Conservation (phyloP, 257 asterid species). For the Leonotis leonurus region DNA sequence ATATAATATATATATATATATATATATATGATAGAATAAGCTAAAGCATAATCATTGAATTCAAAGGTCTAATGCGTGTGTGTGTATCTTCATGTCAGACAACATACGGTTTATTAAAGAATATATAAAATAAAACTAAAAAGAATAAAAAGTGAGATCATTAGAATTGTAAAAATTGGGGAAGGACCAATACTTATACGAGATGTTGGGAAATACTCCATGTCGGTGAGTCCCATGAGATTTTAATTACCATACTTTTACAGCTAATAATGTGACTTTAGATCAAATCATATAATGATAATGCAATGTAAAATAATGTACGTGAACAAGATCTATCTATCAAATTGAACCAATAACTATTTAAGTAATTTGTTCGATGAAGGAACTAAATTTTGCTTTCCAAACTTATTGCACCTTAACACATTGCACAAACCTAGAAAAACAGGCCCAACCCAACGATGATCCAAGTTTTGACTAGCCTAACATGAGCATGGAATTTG, state of each 20-base stretch:
- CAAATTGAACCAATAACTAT: background rate
- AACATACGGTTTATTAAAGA: too few relatives aligned
- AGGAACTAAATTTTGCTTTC: background rate
- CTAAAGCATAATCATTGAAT: slow-evolving; percentile 20
- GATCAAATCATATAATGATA: slow-evolving; percentile 14
- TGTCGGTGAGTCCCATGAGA: slow-evolving; percentile 19
- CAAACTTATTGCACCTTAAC: slow-evolving; percentile 8
- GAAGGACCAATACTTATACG: too few relatives aligned
- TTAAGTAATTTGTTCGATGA: background rate
- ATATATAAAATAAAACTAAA: too few relatives aligned
- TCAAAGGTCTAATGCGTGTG: background rate
- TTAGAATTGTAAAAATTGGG: too few relatives aligned
- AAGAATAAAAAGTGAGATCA: too few relatives aligned
- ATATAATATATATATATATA: too few relatives aligned
- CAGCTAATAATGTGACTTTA: slow-evolving; percentile 21
- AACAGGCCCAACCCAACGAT: too few relatives aligned
- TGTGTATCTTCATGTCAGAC: slow-evolving; percentile 15
- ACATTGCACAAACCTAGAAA: slow-evolving; percentile 1
- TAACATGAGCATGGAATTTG: too few relatives aligned
- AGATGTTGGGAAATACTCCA: slow-evolving; percentile 30
- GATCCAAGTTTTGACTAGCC: too few relatives aligned
- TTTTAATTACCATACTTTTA: slow-evolving; percentile 14
- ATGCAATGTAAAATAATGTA: slow-evolving; percentile 1
- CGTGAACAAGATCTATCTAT: background rate
- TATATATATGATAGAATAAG: slow-evolving; percentile 15